phyloP scores from a whole-genome alignment of 352 stramenopile genomes.

The Phytophthora foliorum region DNA sequence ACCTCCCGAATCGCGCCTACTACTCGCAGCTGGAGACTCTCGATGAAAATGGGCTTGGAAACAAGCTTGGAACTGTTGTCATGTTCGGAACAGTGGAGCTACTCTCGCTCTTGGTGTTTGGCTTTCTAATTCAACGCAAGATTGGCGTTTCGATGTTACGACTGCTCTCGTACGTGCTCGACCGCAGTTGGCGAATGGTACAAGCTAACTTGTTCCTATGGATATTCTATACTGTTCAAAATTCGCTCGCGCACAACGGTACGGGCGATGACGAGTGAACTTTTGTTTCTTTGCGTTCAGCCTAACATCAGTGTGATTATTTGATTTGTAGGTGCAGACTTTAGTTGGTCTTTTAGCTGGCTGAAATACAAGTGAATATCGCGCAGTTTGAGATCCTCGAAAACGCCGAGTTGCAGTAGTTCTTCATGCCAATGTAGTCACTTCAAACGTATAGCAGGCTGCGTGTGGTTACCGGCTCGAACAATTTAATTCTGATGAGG shows the following conservation, averaged over 20 bases:
- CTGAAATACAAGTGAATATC: not conserved
- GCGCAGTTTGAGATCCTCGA: no score
- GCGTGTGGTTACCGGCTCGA: no score
- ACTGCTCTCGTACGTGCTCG: constrained; percentile 45
- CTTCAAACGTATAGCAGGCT: not conserved
- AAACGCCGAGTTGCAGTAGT: no score
- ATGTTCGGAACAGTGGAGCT: constrained; percentile 34
- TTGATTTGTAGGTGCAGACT: not conserved
- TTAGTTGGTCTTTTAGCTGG: not conserved
- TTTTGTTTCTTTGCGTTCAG: not conserved
- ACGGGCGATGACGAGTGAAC: not conserved
- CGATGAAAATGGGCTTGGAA: constrained; percentile 1
- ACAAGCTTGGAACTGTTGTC: constrained; percentile 34
- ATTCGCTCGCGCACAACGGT: constrained; percentile 36
- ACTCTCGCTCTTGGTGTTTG: constrained; percentile 18
- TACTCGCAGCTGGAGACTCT: constrained; percentile 37
- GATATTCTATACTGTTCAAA: constrained; percentile 42
- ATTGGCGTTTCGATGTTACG: constrained; percentile 25
- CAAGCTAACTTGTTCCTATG: constrained; percentile 50
- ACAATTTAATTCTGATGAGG: no score
- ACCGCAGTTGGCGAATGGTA: constrained; percentile 42
- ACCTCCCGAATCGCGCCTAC: constrained; percentile 37
- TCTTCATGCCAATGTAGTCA: no score
- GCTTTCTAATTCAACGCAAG: constrained; percentile 18
- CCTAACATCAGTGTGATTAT: not conserved